Evolutionary conservation across 2,329 filamentous ascomycete species (phyloP).

Genomic region (Neospermospora avenae): DNA sequence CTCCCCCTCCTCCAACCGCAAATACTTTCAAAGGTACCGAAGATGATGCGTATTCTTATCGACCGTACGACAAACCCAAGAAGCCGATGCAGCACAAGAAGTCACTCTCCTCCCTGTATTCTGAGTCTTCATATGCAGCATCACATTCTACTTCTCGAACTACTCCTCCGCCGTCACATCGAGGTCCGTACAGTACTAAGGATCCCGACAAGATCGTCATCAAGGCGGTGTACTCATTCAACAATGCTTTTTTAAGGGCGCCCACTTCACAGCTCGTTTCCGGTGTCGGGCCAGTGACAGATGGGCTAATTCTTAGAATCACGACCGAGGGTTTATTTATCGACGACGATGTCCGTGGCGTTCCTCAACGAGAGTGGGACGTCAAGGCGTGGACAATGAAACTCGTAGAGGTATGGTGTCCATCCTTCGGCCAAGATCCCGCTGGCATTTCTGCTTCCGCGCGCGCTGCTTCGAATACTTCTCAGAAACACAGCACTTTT

Average conservation of each 20-base stretch:
- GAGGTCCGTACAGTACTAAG: conserved; percentile 77
- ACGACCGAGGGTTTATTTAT: conserved; percentile 95
- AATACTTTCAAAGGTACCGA: conserved; percentile 59
- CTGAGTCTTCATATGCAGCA: conserved; percentile 82
- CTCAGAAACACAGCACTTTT: conserved; percentile 27
- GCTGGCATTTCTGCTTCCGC: conserved; percentile 39
- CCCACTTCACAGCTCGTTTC: conserved; percentile 87
- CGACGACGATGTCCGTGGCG: conserved; percentile 87
- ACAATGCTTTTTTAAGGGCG: conserved; percentile 83
- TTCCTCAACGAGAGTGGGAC: conserved; percentile 97
- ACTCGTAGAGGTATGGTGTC: conserved; percentile 82
- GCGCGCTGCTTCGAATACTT: conserved; percentile 36
- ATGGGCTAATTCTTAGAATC: conserved; percentile 87
- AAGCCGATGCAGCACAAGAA: conserved; percentile 51
- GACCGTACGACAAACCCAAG: conserved; percentile 71
- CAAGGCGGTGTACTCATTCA: conserved; percentile 88
- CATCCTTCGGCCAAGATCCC: conserved; percentile 50
- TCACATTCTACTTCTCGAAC: conserved; percentile 82
- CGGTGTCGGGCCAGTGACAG: conserved; percentile 79
- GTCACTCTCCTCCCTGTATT: conserved; percentile 69
- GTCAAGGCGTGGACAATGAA: conserved; percentile 98
- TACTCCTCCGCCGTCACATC: conserved; percentile 74
- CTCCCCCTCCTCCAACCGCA: conserved; percentile 46
- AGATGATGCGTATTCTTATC: conserved; percentile 65
- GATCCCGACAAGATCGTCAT: conserved; percentile 97